phyloP scores from a whole-genome alignment of 2,329 filamentous ascomycete species.

The Penicillium sp. region DNA sequence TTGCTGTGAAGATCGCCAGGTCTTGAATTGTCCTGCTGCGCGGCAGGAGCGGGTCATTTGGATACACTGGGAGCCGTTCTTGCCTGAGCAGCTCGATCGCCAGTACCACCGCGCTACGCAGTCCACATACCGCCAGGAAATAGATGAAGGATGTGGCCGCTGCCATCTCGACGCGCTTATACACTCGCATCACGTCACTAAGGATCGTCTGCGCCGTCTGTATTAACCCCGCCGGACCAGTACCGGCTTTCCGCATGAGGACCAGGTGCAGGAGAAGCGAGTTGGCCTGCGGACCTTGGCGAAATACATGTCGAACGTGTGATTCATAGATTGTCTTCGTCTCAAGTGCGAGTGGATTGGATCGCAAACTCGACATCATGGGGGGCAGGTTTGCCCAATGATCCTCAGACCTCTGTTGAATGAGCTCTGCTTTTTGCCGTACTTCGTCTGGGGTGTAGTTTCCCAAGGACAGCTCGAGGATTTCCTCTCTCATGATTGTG shows the following conservation, averaged over 20 bases:
- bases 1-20: background rate
- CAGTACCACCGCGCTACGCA: background rate
- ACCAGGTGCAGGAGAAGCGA: constrained; percentile 1
- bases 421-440: background rate
- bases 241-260: constrained; percentile 2
- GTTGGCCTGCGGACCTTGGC: constrained; percentile 3
- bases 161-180: background rate
- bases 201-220: background rate
- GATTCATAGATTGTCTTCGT: background rate
- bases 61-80: background rate
- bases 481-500: background rate
- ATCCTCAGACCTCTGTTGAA: background rate
- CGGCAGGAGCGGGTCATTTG: background rate
- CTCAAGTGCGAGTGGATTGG: background rate
- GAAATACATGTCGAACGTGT: constrained; percentile 1
- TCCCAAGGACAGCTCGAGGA: background rate
- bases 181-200: background rate
- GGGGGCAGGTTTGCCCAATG: background rate
- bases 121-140: background rate
- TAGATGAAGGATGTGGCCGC: constrained; percentile 2
- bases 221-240: background rate
- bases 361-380: background rate
- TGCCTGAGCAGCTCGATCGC: background rate
- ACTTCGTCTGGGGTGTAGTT: background rate
- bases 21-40: background rate